A percentile compares a stretch with the other conserved stretches of the same genome.
These are phyloP conservation scores for Ophiostoma quercus DNA, from an alignment of 2,329 filamentous ascomycete species.

Conservation along the genomic window DNA sequence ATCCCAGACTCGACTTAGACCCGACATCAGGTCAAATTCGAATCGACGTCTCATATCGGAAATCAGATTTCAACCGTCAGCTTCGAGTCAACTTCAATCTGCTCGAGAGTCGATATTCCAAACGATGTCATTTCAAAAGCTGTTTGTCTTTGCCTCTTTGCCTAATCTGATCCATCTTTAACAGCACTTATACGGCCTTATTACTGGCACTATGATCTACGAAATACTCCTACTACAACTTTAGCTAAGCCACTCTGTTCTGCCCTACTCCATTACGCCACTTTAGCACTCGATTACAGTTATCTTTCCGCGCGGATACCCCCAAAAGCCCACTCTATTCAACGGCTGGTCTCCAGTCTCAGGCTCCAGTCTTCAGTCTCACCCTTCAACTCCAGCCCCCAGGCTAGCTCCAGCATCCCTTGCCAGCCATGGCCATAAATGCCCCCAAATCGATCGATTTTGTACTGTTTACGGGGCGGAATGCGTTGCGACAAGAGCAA, in stretches of 20 bases:
- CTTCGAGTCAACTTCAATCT: neutral
- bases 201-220: neutral
- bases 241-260: neutral
- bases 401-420: no score
- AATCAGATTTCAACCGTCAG: neutral
- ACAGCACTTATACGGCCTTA: neutral
- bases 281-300: conserved; percentile 1
- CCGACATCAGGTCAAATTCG: no score
- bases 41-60: neutral
- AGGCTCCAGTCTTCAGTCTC: neutral
- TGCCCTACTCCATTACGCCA: neutral
- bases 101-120: no score
- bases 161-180: neutral
- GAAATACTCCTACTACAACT: neutral
- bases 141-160: neutral
- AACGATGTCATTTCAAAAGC: neutral
- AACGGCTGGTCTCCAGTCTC: neutral
- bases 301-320: neutral
- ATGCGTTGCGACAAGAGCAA: neutral
- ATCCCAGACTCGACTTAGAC: neutral
- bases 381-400: neutral
- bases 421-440: neutral
- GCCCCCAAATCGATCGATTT: neutral
- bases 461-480: neutral
- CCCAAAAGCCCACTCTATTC: neutral